A percentile compares a stretch with the other conserved stretches of the same genome.
These are phyloP conservation scores for Lachnellula arida DNA, from an alignment of 2,329 filamentous ascomycete species.

Conservation along the genomic window DNA sequence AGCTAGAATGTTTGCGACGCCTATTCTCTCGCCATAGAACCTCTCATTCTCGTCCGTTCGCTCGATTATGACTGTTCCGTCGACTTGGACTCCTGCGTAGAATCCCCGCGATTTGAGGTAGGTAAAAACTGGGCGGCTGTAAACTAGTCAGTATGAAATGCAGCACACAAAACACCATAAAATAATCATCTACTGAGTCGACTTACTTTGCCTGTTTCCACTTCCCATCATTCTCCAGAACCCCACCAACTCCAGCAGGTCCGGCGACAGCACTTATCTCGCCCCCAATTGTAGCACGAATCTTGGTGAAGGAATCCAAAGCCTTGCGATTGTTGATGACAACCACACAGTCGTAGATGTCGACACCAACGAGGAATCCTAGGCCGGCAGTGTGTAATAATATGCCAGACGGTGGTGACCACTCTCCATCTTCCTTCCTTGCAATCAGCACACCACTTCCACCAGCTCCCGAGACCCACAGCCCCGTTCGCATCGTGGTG, in stretches of 20 bases:
- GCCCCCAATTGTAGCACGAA: conserved; percentile 74
- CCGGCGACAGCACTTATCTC: conserved; percentile 75
- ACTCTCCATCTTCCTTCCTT: conserved; percentile 77
- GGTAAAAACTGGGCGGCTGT: conserved; percentile 60
- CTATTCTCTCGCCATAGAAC: conserved; percentile 69
- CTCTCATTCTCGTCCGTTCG: conserved; percentile 82
- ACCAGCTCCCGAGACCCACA: conserved; percentile 88
- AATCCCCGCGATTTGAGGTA: conserved; percentile 89
- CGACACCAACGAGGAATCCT: conserved; percentile 85
- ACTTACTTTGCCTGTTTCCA: conserved; percentile 55
- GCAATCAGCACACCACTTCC: conserved; percentile 85
- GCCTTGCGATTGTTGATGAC: conserved; percentile 86
- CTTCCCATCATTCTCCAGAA: conserved; percentile 28
- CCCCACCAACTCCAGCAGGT: conserved; percentile 69
- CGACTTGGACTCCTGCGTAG: conserved; percentile 80
- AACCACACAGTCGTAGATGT: conserved; percentile 93
- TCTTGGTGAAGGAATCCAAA: conserved; percentile 75
- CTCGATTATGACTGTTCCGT: conserved; percentile 82
- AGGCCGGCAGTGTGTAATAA: conserved; percentile 84
- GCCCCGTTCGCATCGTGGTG: conserved; percentile 88
- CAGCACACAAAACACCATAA: background rate
- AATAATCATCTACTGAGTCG: background rate
- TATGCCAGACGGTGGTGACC: conserved; percentile 88
- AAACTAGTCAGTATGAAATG: conserved; percentile 5
- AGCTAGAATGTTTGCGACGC: conserved; percentile 56